phyloP scores from a whole-genome alignment of 2,329 filamentous ascomycete genomes.

The Aschersonia sp. region DNA sequence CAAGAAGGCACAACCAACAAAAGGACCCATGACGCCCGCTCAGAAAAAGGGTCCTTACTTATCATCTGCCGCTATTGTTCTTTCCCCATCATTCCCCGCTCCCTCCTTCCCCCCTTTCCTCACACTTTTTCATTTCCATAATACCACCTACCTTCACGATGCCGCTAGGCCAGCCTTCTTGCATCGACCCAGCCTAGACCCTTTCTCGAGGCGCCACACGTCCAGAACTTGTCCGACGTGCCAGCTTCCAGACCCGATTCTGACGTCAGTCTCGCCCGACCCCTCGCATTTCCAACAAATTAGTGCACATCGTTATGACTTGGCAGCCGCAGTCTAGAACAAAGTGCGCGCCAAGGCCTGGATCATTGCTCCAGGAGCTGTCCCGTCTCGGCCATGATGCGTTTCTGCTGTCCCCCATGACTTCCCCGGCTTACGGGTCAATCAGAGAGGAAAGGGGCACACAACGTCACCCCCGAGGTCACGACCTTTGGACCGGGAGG shows the following conservation, averaged over 20 bases:
- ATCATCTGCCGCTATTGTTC: too few species aligned
- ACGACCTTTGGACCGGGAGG: too few species aligned
- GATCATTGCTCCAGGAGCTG: neutral
- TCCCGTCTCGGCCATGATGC: neutral
- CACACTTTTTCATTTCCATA: neutral
- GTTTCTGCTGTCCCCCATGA: neutral
- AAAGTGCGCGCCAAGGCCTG: neutral
- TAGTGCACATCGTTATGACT: too few species aligned
- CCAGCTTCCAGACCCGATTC: neutral
- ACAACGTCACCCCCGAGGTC: too few species aligned
- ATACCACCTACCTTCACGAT: neutral
- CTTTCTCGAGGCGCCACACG: neutral
- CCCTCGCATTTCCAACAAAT: too few species aligned
- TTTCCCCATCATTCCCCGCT: neutral
- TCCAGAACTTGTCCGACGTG: neutral
- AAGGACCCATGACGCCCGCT: too few species aligned
- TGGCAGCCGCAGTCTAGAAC: too few species aligned
- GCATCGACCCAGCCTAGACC: neutral
- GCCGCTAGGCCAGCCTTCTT: neutral
- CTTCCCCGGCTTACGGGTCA: too few species aligned
- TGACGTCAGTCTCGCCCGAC: neutral
- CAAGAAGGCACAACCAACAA: too few species aligned
- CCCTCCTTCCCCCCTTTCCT: neutral
- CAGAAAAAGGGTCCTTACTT: too few species aligned
- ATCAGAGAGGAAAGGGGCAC: too few species aligned